Conservation (phyloP, 192 early-diverging fungal genomes). For the Funneliformis mosseae region DNA sequence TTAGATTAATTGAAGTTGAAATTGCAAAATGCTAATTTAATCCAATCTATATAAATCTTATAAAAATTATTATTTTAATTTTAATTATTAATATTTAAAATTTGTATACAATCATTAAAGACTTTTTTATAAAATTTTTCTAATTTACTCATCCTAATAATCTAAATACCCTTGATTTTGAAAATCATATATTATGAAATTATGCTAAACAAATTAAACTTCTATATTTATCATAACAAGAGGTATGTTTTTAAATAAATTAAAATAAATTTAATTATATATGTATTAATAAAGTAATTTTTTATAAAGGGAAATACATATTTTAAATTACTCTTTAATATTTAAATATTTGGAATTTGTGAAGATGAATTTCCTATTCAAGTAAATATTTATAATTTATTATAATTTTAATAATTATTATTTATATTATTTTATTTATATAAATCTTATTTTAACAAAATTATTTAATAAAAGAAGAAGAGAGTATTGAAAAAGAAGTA, state of each 20-base stretch:
- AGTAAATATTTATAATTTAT: neutral
- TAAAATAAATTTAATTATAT: too few species aligned
- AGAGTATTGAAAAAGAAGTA: neutral
- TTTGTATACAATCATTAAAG: neutral
- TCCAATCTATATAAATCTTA: too few species aligned
- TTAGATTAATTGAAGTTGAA: too few species aligned
- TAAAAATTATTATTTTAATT: too few species aligned
- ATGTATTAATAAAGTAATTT: neutral
- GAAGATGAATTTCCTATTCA: slow-evolving; percentile 10
- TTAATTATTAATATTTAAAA: neutral
- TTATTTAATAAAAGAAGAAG: slow-evolving; percentile 17
- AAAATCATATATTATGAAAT: slow-evolving; percentile 10
- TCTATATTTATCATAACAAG: slow-evolving; percentile 1
- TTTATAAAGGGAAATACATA: neutral
- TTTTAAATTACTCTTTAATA: neutral
- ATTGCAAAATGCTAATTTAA: too few species aligned
- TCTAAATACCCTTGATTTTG: neutral
- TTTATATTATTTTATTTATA: slow-evolving; percentile 4
- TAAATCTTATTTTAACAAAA: neutral
- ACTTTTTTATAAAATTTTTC: neutral
- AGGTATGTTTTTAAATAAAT: too few species aligned
- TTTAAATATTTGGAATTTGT: slow-evolving; percentile 1
- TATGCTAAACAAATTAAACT: slow-evolving; percentile 7
- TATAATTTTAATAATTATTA: neutral
- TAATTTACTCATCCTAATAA: neutral